Conservation (phyloP, 176 grass and related monocot species). For the Oryza nivara region DNA sequence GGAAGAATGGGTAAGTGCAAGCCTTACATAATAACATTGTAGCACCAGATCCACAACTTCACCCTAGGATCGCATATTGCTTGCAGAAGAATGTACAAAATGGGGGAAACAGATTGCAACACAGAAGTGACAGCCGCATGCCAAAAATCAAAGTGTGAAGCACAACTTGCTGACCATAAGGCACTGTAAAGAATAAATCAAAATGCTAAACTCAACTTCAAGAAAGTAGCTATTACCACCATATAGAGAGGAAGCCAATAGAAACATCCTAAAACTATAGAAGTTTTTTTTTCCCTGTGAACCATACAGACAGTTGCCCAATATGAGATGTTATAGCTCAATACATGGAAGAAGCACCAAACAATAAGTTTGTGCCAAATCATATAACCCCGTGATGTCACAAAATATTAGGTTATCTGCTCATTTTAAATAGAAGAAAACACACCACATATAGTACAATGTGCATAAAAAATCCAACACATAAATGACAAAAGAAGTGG, state of each 20-base stretch:
- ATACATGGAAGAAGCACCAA: neutral
- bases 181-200: neutral
- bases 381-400: neutral
- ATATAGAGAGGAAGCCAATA: neutral
- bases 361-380: neutral
- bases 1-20: slow-evolving; percentile 4
- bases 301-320: neutral
- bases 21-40: neutral
- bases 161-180: too few relatives aligned
- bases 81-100: neutral
- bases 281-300: neutral
- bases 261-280: slow-evolving; percentile 6
- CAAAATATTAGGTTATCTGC: slow-evolving; percentile 6
- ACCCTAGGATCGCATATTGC: neutral
- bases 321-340: slow-evolving; percentile 6
- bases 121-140: neutral
- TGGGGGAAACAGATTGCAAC: neutral
- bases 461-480: slow-evolving; percentile 14
- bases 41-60: neutral
- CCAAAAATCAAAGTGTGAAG: neutral
- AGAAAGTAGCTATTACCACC: neutral
- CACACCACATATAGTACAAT: neutral
- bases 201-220: neutral
- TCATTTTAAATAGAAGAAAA: neutral
- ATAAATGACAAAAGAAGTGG: neutral